Conservation (phyloP, 768 basidiomycete species). For the Tylopilus cervinicoccineus region DNA sequence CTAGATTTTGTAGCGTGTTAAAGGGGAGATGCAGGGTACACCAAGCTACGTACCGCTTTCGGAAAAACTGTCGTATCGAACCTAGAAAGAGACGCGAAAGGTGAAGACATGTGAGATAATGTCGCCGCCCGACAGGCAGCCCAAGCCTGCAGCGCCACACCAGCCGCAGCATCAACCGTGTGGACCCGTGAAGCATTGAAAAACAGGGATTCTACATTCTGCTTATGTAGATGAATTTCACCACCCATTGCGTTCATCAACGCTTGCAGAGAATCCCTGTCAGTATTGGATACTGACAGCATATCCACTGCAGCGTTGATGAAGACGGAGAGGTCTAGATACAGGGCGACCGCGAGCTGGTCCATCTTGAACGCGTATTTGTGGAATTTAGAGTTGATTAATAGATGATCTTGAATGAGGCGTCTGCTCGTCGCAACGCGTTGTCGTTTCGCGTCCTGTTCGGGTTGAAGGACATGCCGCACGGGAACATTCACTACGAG, state of each 20-base stretch:
- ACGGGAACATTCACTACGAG: constrained; percentile 33
- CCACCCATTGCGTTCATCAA: constrained; percentile 39
- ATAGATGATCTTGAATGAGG: constrained; percentile 31
- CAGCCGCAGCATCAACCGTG: constrained; percentile 12
- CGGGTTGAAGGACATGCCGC: constrained; percentile 6
- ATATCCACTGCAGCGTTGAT: constrained; percentile 40
- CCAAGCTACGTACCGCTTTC: constrained; percentile 23
- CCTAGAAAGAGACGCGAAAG: constrained; percentile 14
- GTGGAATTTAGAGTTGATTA: constrained; percentile 24
- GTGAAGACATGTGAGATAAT: constrained; percentile 15
- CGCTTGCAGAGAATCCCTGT: constrained; percentile 33
- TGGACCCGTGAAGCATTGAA: constrained; percentile 10
- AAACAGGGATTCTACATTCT: constrained; percentile 30
- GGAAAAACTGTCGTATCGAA: constrained; percentile 27
- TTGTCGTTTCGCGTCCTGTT: not conserved
- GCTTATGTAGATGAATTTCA: constrained; percentile 25
- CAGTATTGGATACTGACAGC: constrained; percentile 27
- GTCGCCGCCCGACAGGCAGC: constrained; percentile 36
- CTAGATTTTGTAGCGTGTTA: constrained; percentile 22
- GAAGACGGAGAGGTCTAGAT: constrained; percentile 34
- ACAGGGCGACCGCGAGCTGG: constrained; percentile 37
- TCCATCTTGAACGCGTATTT: constrained; percentile 49
- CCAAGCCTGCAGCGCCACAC: constrained; percentile 45
- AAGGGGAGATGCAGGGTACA: not conserved
- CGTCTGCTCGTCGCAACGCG: constrained; percentile 9